Evolutionary conservation across 257 asterid species (phyloP).

Genomic region (Nicotiana obtusifolia): DNA sequence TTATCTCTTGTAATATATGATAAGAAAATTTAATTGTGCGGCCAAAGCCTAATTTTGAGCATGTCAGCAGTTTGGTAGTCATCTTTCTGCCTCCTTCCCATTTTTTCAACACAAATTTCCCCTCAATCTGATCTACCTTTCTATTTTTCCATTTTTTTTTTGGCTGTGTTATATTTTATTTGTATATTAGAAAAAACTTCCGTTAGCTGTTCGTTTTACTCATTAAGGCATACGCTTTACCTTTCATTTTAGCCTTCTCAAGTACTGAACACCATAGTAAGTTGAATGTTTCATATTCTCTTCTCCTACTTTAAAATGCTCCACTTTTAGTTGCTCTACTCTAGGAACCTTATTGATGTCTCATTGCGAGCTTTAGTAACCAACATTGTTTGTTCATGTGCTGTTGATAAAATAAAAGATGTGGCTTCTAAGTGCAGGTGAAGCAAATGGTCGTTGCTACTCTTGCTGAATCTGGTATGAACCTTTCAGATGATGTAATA

Average conservation of each 20-base stretch:
- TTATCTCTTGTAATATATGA: background rate
- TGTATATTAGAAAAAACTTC: background rate
- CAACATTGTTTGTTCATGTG: background rate
- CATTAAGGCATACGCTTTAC: background rate
- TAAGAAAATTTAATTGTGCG: background rate
- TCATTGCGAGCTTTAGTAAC: background rate
- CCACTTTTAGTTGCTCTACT: background rate
- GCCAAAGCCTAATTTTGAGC: background rate
- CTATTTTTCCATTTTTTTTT: background rate
- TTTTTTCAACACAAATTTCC: background rate
- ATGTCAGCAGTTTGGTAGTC: background rate
- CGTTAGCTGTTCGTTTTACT: background rate
- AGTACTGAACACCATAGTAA: background rate
- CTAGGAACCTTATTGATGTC: background rate
- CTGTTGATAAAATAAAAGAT: background rate
- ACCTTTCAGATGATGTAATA: constrained; percentile 89
- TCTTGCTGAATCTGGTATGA: constrained; percentile 98
- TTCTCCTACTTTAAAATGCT: background rate
- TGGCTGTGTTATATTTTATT: background rate
- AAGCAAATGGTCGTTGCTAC: constrained; percentile 99
- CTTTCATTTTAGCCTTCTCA: background rate
- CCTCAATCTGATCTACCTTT: background rate
- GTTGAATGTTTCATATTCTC: background rate
- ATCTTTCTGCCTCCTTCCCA: background rate
- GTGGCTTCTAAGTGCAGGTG: constrained; percentile 44